Percentiles rank a stretch among this genome's conserved stretches.
phyloP scores from a whole-genome alignment of 1,284 basidiomycete genomes.

The Ganoderma leucocontextum region DNA sequence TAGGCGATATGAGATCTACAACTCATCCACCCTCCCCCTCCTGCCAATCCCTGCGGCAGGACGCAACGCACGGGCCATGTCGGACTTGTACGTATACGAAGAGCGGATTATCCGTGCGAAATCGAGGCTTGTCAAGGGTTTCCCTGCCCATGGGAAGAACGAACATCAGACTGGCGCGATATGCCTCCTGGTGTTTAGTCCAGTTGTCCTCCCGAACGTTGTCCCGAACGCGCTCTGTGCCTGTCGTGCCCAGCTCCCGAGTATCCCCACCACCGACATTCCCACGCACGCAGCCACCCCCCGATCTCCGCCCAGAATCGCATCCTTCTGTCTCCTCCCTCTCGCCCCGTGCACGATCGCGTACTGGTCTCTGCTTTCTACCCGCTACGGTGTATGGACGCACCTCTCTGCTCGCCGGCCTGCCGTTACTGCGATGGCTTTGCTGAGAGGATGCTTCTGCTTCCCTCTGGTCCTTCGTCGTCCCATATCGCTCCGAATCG shows the following conservation, averaged over 20 bases:
- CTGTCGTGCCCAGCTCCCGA: neutral
- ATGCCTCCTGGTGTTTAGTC: neutral
- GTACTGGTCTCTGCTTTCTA: neutral
- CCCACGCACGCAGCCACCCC: neutral
- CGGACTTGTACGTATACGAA: neutral
- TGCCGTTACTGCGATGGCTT: neutral
- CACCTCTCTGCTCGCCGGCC: neutral
- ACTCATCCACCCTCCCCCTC: neutral
- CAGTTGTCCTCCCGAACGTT: too few species aligned
- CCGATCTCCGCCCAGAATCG: slow-evolving; percentile 1
- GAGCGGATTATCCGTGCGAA: neutral
- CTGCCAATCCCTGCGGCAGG: neutral
- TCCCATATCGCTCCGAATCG: neutral
- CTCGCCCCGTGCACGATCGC: neutral
- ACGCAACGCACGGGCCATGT: neutral
- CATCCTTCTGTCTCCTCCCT: neutral
- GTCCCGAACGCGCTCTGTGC: neutral
- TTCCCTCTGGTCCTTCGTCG: slow-evolving; percentile 2
- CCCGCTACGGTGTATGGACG: neutral
- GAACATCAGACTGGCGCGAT: neutral
- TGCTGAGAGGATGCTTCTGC: neutral
- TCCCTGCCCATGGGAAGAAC: neutral
- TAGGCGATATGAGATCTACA: slow-evolving; percentile 3
- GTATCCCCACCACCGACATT: slow-evolving; percentile 1
- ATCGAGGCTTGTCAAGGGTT: neutral